A percentile compares a stretch with the other conserved stretches of the same genome.
Evolutionary conservation across 805 yeast genomes (phyloP).

Genomic region (Kodamaea sagamina): DNA sequence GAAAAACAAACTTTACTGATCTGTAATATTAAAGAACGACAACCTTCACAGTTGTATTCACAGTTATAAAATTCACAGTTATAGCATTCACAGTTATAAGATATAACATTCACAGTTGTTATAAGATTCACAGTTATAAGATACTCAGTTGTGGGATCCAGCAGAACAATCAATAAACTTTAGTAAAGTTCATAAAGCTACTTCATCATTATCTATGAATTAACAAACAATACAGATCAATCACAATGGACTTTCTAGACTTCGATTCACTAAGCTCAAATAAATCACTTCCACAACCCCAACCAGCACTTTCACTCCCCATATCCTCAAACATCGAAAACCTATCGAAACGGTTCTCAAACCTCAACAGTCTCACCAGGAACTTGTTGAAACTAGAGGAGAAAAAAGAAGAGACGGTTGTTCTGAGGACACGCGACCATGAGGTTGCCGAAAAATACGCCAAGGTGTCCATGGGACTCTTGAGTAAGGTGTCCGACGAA

Average conservation of each 20-base stretch:
- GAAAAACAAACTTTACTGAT: neutral
- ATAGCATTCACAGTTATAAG: too few species aligned
- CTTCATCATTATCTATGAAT: too few species aligned
- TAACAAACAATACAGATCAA: too few species aligned
- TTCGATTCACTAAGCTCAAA: conserved; percentile 26
- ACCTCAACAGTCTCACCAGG: conserved; percentile 33
- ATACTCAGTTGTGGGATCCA: too few species aligned
- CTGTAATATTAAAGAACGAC: neutral
- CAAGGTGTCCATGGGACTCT: conserved; percentile 42
- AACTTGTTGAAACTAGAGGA: conserved; percentile 30
- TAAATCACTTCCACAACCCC: conserved; percentile 38
- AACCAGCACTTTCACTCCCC: conserved; percentile 46
- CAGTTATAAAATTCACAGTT: too few species aligned
- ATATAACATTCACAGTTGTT: too few species aligned
- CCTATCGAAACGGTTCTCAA: conserved; percentile 35
- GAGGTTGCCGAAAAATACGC: conserved; percentile 52
- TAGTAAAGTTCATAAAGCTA: too few species aligned
- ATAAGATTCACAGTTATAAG: too few species aligned
- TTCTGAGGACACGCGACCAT: conserved; percentile 13
- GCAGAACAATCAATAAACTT: too few species aligned
- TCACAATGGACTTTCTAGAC: conserved; percentile 43
- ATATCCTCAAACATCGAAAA: conserved; percentile 39
- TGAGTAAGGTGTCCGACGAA: conserved; percentile 19
- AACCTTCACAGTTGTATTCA: too few species aligned
- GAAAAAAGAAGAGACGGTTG: conserved; percentile 11